phyloP scores from a whole-genome alignment of 1,284 basidiomycete species.

The Naganishia cerealis region DNA sequence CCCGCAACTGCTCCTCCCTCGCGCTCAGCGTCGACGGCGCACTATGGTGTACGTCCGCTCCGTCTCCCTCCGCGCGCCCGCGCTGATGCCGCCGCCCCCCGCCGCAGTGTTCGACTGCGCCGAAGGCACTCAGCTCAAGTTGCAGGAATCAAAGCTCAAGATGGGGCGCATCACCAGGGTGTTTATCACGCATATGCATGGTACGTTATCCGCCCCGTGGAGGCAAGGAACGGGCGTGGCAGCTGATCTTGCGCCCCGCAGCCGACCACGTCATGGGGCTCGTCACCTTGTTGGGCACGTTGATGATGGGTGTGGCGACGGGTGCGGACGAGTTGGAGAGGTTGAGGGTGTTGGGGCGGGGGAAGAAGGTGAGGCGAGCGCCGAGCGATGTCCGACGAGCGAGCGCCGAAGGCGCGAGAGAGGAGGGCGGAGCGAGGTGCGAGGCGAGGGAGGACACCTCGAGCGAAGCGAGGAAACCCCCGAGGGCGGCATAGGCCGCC shows the following conservation, averaged over 20 bases:
- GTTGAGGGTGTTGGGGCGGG: constrained; percentile 42
- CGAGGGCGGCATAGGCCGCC: neutral
- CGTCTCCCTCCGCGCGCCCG: neutral
- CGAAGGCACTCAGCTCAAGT: constrained; percentile 79
- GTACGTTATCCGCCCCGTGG: constrained; percentile 53
- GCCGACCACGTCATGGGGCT: constrained; percentile 81
- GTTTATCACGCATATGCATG: constrained; percentile 88
- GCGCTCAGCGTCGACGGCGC: constrained; percentile 52
- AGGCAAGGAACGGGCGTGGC: no score
- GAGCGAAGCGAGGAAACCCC: constrained; percentile 3
- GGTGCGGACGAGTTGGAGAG: constrained; percentile 39
- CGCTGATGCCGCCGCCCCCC: neutral
- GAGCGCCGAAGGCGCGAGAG: constrained; percentile 1
- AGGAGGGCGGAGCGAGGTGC: neutral
- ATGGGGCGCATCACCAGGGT: constrained; percentile 66
- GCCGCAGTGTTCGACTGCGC: constrained; percentile 77
- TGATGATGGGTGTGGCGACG: constrained; percentile 59
- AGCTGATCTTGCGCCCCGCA: constrained; percentile 47
- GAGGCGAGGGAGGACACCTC: neutral
- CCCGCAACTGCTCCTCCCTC: constrained; percentile 52
- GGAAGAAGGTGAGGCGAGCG: constrained; percentile 41
- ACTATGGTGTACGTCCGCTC: constrained; percentile 49
- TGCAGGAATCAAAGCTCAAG: constrained; percentile 66
- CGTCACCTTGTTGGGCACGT: constrained; percentile 68
- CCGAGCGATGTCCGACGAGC: neutral